Conservation (phyloP, 1,284 basidiomycete genomes). For the Dichomitus squalens region DNA sequence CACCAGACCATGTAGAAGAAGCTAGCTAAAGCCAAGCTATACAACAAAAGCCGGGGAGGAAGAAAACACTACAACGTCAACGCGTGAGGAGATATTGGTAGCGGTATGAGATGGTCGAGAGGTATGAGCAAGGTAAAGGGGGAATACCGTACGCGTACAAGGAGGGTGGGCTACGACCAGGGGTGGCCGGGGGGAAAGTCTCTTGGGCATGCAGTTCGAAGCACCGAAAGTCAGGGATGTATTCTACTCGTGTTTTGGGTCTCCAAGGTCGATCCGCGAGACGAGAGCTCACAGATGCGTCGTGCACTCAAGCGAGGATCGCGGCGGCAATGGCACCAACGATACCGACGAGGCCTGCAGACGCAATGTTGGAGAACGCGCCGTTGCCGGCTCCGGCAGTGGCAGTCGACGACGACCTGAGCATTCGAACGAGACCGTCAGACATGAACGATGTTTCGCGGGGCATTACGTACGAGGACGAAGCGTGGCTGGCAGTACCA, state of each 20-base stretch:
- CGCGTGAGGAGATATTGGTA: slow-evolving; percentile 4
- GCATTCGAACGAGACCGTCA: neutral
- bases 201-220: slow-evolving; percentile 20
- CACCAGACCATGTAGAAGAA: slow-evolving; percentile 6
- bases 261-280: neutral
- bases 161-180: slow-evolving; percentile 19
- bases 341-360: slow-evolving; percentile 27
- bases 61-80: slow-evolving; percentile 15
- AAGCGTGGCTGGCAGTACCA: neutral
- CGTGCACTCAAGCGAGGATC: slow-evolving; percentile 28
- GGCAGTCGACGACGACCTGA: too few species aligned
- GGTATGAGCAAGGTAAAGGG: neutral
- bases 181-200: slow-evolving; percentile 18
- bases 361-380: slow-evolving; percentile 24
- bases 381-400: slow-evolving; percentile 22
- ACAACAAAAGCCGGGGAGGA: slow-evolving; percentile 7
- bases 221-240: slow-evolving; percentile 4
- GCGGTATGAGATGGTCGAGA: neutral
- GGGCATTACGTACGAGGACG: neutral
- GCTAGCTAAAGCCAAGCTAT: neutral
- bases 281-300: neutral
- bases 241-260: slow-evolving; percentile 18
- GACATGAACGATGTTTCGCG: neutral
- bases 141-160: slow-evolving; percentile 17
- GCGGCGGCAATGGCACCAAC: slow-evolving; percentile 30